Evolutionary conservation across 108 stramenopile species (phyloP).

Genomic region (Asterionellopsis glacialis): DNA sequence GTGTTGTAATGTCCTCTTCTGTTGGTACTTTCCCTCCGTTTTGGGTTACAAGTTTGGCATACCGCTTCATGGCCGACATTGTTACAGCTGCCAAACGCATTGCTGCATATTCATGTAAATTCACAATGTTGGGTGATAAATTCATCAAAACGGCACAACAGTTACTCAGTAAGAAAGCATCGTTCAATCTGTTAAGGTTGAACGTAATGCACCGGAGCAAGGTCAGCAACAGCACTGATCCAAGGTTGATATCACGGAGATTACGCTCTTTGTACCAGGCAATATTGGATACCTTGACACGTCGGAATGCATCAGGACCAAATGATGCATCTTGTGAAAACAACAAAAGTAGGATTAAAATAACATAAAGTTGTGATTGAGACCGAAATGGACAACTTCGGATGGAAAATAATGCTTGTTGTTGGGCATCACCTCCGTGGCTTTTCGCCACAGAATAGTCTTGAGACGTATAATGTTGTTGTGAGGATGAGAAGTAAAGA

Average conservation of each 20-base stretch:
- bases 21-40: slow-evolving; percentile 20
- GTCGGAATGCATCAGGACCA: slow-evolving; percentile 69
- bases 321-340: slow-evolving; percentile 85
- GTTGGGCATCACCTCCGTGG: neutral
- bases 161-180: slow-evolving; percentile 77
- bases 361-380: slow-evolving; percentile 77
- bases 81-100: slow-evolving; percentile 70
- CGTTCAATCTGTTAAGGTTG: slow-evolving; percentile 63
- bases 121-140: slow-evolving; percentile 50
- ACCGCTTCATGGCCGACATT: slow-evolving; percentile 52
- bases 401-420: slow-evolving; percentile 6
- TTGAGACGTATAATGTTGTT: neutral
- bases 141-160: slow-evolving; percentile 76
- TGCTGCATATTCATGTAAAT: slow-evolving; percentile 69
- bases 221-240: slow-evolving; percentile 63
- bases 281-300: slow-evolving; percentile 38
- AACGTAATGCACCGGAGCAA: slow-evolving; percentile 66
- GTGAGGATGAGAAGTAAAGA: slow-evolving; percentile 26
- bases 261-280: slow-evolving; percentile 79
- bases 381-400: slow-evolving; percentile 64
- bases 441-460: too few species aligned
- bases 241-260: slow-evolving; percentile 60
- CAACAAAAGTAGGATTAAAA: slow-evolving; percentile 68
- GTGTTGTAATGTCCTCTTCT: slow-evolving; percentile 48
- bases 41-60: slow-evolving; percentile 21